Evolutionary conservation across 2,329 filamentous ascomycete species (phyloP), one percentile per base, ranked within the genome.

Genomic region (Xylariaceae sp.): DNA sequence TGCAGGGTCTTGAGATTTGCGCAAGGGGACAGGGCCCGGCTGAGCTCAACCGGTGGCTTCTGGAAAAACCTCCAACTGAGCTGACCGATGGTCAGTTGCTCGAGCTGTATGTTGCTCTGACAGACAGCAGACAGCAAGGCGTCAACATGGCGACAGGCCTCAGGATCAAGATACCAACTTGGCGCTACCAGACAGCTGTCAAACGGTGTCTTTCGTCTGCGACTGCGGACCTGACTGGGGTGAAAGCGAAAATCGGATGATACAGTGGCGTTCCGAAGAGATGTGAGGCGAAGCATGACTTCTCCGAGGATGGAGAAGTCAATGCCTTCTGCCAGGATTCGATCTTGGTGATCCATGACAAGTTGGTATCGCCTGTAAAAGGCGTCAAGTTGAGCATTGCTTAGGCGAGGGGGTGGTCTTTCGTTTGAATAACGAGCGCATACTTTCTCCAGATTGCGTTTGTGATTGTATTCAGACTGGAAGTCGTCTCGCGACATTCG

Each of bases 1-100:
- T 54, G 34, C 37, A 60, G 47, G 15, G 36, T 38, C 8, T 46
- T 54, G 12, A 59, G 49, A 24, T 55, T 48, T 15, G 46, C 39
- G 12, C 52, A 45, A 16, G 56, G 53, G 11, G 39, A 31, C 13
- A 55, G 50, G 32, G 53, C 43, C 16, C 42, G 40, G n/a, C 34
- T 22, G 13, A 56, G 46, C 9, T 46, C 39, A 13, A 31, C 28
- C 26, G 48, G 39, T 16, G 40, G 42, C 34, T 42, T 41, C 19
- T 52, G 38, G 37, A 59, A 59, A 38, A 56, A 57, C 28, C 39
- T 26, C 55, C 56, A 60, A 35, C 48, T 49, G 16, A 59, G 32
- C 2, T 24, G 18, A 12, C 49, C 52, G 2, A 49, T 54, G 4
- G 42, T 44, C 15, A 60, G 42, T 28, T 48, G 17, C 38, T 47